Percentiles rank a stretch among this genome's conserved stretches.
phyloP scores from a whole-genome alignment of 75 land plant species.

The Cryptomeria japonica region DNA sequence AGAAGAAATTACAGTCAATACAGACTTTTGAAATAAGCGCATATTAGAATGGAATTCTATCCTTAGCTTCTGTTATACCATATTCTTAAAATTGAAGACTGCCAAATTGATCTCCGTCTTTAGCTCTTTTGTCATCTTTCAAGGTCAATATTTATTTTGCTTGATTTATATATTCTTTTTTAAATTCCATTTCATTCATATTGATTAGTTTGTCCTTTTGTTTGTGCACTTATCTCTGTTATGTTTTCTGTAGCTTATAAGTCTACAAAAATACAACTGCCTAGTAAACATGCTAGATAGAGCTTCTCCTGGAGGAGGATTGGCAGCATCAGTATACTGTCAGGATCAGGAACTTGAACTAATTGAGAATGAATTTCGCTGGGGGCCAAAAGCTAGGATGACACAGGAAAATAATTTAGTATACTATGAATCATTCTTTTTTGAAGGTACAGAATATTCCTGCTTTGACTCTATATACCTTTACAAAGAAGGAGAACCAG shows the following conservation, averaged over 20 bases:
- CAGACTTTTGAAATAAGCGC: not conserved
- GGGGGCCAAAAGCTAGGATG: slow-evolving; percentile 47
- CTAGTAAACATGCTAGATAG: not conserved
- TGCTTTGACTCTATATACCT: slow-evolving; percentile 59
- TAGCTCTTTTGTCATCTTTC: not conserved
- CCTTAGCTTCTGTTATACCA: not conserved
- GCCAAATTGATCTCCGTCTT: not conserved
- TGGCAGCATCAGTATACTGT: not conserved
- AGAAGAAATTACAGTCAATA: not conserved
- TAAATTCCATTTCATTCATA: not conserved
- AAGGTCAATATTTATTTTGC: not conserved
- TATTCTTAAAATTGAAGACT: not conserved
- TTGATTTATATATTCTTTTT: not conserved
- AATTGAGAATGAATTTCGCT: slow-evolving; percentile 29
- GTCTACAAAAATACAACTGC: not conserved
- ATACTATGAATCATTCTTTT: slow-evolving; percentile 64
- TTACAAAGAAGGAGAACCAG: slow-evolving; percentile 30
- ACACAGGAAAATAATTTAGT: slow-evolving; percentile 27
- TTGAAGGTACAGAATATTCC: slow-evolving; percentile 53
- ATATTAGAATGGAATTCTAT: not conserved
- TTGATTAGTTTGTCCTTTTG: not conserved
- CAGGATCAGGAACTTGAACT: not conserved
- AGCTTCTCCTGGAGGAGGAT: not conserved
- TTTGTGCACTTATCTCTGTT: not conserved
- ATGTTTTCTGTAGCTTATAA: not conserved